Conservation (phyloP, 768 basidiomycete species). For the Hortiboletus campestris region DNA sequence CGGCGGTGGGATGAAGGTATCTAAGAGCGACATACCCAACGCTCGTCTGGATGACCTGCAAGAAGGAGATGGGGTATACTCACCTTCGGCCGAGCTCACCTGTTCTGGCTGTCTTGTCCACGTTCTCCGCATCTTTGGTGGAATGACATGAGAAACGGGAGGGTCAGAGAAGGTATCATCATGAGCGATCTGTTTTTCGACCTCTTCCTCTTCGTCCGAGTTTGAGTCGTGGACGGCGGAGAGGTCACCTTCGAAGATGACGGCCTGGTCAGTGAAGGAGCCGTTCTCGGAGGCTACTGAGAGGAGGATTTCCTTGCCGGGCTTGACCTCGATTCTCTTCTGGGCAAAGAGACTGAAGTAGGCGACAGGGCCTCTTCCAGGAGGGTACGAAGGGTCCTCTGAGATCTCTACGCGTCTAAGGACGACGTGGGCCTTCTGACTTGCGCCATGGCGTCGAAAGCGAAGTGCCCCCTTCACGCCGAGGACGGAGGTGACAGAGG, state of each 20-base stretch:
- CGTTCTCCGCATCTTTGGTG: conserved; percentile 63
- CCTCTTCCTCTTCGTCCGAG: conserved; percentile 40
- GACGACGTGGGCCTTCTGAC: conserved; percentile 67
- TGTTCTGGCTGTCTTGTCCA: conserved; percentile 54
- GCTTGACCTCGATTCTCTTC: conserved; percentile 68
- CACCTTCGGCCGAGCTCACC: conserved; percentile 38
- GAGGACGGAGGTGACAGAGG: conserved; percentile 52
- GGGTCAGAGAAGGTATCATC: conserved; percentile 40
- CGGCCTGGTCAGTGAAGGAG: conserved; percentile 51
- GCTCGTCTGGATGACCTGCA: conserved; percentile 19
- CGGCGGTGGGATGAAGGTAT: conserved; percentile 22
- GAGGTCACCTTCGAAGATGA: conserved; percentile 58
- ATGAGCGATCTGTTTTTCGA: conserved; percentile 38
- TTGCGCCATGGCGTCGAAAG: conserved; percentile 63
- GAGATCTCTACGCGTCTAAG: conserved; percentile 57
- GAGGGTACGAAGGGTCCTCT: conserved; percentile 45
- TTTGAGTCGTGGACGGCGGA: conserved; percentile 25
- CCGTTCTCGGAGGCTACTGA: conserved; percentile 54
- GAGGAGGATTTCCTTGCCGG: conserved; percentile 68
- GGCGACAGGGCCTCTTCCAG: conserved; percentile 38
- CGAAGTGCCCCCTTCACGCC: conserved; percentile 62
- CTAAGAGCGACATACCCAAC: conserved; percentile 30
- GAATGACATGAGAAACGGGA: conserved; percentile 41
- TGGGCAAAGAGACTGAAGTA: conserved; percentile 66
- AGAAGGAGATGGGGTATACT: conserved; percentile 23